Evolutionary conservation across 345 rosid species (phyloP).

Genomic region (Eucalyptus globulus): DNA sequence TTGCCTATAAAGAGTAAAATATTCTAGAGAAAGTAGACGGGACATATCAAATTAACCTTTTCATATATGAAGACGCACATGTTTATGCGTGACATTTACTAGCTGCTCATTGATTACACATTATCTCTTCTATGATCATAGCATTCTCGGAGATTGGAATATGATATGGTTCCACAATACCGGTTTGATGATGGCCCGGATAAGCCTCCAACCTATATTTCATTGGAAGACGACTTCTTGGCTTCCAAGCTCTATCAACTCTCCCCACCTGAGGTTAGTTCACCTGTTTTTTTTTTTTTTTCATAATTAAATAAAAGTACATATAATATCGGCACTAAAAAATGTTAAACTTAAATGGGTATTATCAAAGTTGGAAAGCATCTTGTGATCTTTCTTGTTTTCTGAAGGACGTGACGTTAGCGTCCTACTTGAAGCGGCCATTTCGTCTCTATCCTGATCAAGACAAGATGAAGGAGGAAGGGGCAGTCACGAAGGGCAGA

Average conservation of each 20-base stretch:
- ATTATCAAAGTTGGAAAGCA: not conserved
- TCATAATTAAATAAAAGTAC: not conserved
- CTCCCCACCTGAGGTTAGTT: constrained; percentile 25
- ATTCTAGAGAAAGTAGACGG: not conserved
- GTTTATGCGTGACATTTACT: not conserved
- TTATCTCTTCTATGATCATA: not conserved
- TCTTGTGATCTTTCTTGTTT: not conserved
- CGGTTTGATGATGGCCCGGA: not conserved
- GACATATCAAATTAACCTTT: not conserved
- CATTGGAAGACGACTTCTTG: constrained; percentile 1
- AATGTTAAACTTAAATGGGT: not conserved
- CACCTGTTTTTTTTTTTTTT: not conserved
- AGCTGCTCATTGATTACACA: not conserved
- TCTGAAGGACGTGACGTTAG: constrained; percentile 1
- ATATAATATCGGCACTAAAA: not conserved
- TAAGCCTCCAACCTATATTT: not conserved
- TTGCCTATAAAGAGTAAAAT: not conserved
- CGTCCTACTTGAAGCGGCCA: constrained; percentile 5
- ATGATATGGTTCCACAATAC: constrained; percentile 3
- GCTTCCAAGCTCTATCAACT: constrained; percentile 9
- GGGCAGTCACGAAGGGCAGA: constrained; percentile 2
- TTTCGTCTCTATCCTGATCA: not conserved
- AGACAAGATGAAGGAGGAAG: not conserved
- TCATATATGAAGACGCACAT: not conserved
- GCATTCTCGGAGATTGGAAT: not conserved